Evolutionary conservation across 371 early-diverging fungal species (phyloP).

Genomic region (Mortierella sp.): DNA sequence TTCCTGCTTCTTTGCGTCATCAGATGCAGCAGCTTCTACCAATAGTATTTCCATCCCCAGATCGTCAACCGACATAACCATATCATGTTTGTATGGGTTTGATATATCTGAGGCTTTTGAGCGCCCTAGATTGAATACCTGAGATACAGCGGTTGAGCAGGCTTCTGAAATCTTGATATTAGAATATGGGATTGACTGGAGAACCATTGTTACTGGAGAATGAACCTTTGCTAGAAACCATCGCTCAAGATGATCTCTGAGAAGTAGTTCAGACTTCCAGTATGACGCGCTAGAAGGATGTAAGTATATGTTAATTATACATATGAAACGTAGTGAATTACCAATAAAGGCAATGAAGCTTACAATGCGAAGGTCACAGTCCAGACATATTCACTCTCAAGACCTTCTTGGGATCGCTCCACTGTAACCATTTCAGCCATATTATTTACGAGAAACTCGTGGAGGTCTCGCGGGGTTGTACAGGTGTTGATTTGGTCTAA

Average conservation of each 20-base stretch:
- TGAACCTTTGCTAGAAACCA: conserved; percentile 6
- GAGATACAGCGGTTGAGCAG: neutral
- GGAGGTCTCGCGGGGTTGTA: too few species aligned
- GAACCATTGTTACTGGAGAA: neutral
- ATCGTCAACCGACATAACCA: neutral
- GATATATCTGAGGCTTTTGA: neutral
- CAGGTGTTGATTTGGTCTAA: neutral
- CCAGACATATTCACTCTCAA: neutral
- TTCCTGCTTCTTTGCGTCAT: neutral
- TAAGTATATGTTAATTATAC: neutral
- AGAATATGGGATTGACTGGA: neutral
- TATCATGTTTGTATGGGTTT: conserved; percentile 7
- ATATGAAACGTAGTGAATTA: neutral
- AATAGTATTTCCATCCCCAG: neutral
- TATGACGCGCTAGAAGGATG: conserved; percentile 7
- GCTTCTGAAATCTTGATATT: neutral
- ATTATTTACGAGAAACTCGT: neutral
- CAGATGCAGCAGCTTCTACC: neutral
- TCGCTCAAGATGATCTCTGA: neutral
- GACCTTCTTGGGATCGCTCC: conserved; percentile 4
- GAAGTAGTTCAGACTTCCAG: conserved; percentile 1
- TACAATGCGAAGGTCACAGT: too few species aligned
- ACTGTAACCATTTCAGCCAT: conserved; percentile 7
- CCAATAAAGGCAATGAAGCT: neutral
- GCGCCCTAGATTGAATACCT: neutral